Conservation (phyloP, 2,329 filamentous ascomycete genomes). For the Dactylellina drechsleri region DNA sequence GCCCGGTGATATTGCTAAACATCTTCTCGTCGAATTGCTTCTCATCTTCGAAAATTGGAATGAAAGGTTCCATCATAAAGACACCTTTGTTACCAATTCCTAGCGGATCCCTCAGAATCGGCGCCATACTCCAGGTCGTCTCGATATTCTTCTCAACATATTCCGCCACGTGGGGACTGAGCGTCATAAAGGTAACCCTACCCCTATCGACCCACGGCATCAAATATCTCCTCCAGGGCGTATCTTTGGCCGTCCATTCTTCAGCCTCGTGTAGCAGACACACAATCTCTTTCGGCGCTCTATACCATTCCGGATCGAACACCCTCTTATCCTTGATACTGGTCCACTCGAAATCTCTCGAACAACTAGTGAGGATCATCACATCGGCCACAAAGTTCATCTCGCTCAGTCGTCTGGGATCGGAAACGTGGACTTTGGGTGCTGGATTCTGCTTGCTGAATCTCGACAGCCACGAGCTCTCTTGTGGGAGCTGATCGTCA, state of each 20-base stretch:
- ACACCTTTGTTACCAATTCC: slow-evolving; percentile 34
- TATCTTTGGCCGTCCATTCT: slow-evolving; percentile 42
- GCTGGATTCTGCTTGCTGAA: not conserved
- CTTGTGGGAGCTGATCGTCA: slow-evolving; percentile 40
- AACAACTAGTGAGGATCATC: slow-evolving; percentile 54
- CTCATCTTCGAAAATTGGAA: slow-evolving; percentile 48
- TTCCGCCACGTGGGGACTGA: slow-evolving; percentile 58
- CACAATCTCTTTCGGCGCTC: slow-evolving; percentile 51
- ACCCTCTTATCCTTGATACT: slow-evolving; percentile 48
- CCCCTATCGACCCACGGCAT: slow-evolving; percentile 57
- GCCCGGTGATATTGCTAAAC: slow-evolving; percentile 49
- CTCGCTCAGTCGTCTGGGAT: slow-evolving; percentile 38
- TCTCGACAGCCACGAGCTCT: slow-evolving; percentile 36
- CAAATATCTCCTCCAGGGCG: slow-evolving; percentile 32
- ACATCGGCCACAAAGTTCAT: slow-evolving; percentile 53
- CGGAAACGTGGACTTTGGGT: slow-evolving; percentile 31
- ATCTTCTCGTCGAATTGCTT: slow-evolving; percentile 32
- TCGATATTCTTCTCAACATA: slow-evolving; percentile 56
- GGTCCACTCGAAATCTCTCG: slow-evolving; percentile 50
- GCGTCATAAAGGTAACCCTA: slow-evolving; percentile 57
- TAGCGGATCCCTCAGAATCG: slow-evolving; percentile 34
- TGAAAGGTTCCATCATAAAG: slow-evolving; percentile 44
- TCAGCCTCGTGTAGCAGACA: slow-evolving; percentile 53
- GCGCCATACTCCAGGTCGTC: slow-evolving; percentile 54
- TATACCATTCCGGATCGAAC: slow-evolving; percentile 48